phyloP scores from a whole-genome alignment of 306 rosid genomes.

The Rosa lucieae region DNA sequence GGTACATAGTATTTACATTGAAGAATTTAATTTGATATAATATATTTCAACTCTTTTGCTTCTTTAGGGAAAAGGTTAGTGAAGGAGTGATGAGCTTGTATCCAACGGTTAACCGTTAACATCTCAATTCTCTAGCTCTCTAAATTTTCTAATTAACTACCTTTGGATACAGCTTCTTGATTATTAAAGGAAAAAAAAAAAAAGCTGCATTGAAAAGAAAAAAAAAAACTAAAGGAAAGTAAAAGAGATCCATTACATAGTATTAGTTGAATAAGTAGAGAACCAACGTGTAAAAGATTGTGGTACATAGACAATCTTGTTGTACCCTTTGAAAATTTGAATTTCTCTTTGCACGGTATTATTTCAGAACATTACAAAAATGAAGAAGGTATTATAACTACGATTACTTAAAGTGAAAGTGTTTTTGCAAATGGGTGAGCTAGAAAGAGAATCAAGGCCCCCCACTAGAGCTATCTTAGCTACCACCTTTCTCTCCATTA shows the following conservation, averaged over 20 bases:
- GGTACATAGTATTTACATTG: too few species aligned
- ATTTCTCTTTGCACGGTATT: background rate
- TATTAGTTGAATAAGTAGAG: background rate
- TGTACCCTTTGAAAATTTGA: background rate
- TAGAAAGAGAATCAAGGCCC: background rate
- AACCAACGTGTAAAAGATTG: background rate
- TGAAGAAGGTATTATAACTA: background rate
- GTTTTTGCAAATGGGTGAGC: background rate
- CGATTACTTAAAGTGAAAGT: background rate
- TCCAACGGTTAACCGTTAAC: too few species aligned
- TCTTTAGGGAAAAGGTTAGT: too few species aligned
- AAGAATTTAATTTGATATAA: too few species aligned
- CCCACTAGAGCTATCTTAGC: constrained; percentile 8
- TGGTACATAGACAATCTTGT: background rate
- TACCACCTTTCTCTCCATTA: constrained; percentile 33
- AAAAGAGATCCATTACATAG: background rate
- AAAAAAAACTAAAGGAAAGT: background rate
- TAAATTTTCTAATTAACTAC: too few species aligned
- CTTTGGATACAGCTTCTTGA: background rate
- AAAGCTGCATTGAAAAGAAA: background rate
- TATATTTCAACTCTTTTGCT: too few species aligned
- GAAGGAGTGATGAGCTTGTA: too few species aligned
- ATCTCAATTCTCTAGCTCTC: too few species aligned
- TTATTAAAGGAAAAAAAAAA: background rate
- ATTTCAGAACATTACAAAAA: background rate